These are phyloP conservation scores for Vitis hybrid DNA, from an alignment of 177 flowering plant species.

Conservation along the genomic window DNA sequence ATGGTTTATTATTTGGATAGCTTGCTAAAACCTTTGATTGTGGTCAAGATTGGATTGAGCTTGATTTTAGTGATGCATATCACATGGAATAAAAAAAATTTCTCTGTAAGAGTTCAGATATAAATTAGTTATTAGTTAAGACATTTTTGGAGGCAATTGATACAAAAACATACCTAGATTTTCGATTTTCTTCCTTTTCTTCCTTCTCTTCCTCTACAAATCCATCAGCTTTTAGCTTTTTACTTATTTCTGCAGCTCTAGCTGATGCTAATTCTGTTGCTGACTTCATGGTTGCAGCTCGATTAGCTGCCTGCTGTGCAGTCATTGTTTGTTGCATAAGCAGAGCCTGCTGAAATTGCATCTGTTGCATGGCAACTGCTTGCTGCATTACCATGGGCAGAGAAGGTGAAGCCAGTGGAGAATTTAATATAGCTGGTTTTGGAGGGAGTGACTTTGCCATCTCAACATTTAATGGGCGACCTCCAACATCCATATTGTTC, in stretches of 20 bases:
- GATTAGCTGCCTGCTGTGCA: constrained; percentile 92
- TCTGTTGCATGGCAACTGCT: constrained; percentile 99
- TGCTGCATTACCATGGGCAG: constrained; percentile 95
- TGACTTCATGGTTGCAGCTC: constrained; percentile 93
- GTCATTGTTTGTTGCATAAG: constrained; percentile 90
- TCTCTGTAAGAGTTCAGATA: too few relatives aligned
- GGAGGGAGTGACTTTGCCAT: constrained; percentile 95
- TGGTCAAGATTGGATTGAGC: too few relatives aligned
- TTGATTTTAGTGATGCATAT: too few relatives aligned
- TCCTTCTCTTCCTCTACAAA: constrained; percentile 51
- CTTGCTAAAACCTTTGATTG: too few relatives aligned
- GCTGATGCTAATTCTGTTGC: constrained; percentile 95
- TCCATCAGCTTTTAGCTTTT: constrained; percentile 81
- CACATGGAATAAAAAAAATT: too few relatives aligned
- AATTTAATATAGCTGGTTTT: constrained; percentile 45
- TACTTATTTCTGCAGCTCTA: constrained; percentile 96
- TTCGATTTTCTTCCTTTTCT: constrained; percentile 13
- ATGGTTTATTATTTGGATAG: too few relatives aligned
- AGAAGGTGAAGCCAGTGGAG: constrained; percentile 59
- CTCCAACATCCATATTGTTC: constrained; percentile 96
- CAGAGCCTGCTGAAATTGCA: constrained; percentile 98
- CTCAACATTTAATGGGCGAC: constrained; percentile 95
- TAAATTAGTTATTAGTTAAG: not conserved
- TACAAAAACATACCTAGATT: constrained; percentile 53
- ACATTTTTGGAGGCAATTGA: not conserved